A percentile compares a stretch with the other conserved stretches of the same genome.
Conservation (phyloP, 1,284 basidiomycete genomes). For the Cutaneotrichosporon sp. region DNA sequence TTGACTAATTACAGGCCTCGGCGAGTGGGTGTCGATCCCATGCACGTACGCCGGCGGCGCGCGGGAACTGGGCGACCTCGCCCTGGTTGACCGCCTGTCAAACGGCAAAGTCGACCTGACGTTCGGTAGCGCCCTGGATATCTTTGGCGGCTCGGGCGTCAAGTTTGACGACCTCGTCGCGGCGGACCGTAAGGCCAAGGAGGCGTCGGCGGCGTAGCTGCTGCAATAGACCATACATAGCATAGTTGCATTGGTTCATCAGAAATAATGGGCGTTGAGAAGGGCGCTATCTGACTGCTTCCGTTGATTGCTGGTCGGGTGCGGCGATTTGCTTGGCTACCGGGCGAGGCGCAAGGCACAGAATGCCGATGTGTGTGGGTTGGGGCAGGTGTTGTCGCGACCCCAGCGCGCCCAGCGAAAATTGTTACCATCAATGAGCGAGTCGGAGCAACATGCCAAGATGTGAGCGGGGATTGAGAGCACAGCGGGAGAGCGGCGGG, state of each 20-base stretch:
- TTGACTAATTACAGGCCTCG: conserved; percentile 59
- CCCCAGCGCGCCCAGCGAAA: no score
- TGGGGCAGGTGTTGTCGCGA: no score
- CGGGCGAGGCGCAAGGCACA: no score
- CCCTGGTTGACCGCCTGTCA: conserved; percentile 74
- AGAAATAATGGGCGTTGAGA: no score
- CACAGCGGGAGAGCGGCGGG: no score
- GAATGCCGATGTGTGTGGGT: no score
- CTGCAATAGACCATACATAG: no score
- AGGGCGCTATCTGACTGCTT: no score
- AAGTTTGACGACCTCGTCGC: conserved; percentile 64
- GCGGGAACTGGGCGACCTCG: conserved; percentile 77
- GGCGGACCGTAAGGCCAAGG: conserved; percentile 36
- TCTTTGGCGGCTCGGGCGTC: conserved; percentile 72
- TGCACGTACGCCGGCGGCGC: conserved; percentile 98
- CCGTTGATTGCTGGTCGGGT: no score
- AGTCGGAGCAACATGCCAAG: background rate
- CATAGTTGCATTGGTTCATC: no score
- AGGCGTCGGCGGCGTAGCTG: background rate
- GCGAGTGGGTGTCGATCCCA: conserved; percentile 84
- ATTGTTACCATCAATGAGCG: no score
- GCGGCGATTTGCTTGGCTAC: no score
- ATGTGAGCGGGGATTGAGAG: background rate
- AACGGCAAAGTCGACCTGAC: conserved; percentile 87
- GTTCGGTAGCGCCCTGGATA: conserved; percentile 82